These are phyloP conservation scores for Byssochlamys sp. DNA, from an alignment of 2,329 filamentous ascomycete species.

Conservation along the genomic window DNA sequence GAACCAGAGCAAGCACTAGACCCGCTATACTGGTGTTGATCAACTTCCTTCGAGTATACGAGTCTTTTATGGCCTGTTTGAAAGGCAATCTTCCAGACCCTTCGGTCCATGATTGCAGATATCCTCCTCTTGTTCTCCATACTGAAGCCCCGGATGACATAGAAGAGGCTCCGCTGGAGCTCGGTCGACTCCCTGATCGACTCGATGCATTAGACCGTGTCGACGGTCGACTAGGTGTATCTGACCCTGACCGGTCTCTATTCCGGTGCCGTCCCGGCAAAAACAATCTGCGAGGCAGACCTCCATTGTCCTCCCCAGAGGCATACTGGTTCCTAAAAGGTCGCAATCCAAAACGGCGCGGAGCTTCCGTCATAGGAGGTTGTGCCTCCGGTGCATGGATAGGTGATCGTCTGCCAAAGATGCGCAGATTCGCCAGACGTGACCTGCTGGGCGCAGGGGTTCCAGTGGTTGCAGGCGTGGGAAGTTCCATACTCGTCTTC, in stretches of 20 bases:
- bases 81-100: slow-evolving; percentile 27
- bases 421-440: not conserved
- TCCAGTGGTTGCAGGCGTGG: not conserved
- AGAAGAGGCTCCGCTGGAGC: slow-evolving; percentile 2
- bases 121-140: slow-evolving; percentile 7
- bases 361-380: not conserved
- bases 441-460: not conserved
- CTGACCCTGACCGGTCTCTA: not conserved
- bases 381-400: not conserved
- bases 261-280: not conserved
- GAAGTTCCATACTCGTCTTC: slow-evolving; percentile 3
- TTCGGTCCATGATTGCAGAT: not conserved
- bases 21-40: slow-evolving; percentile 47
- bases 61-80: slow-evolving; percentile 38
- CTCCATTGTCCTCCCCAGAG: not conserved
- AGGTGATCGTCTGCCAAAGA: not conserved
- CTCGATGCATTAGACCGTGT: not conserved
- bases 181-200: not conserved
- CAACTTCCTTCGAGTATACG: slow-evolving; percentile 44
- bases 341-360: not conserved
- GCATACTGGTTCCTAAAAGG: not conserved
- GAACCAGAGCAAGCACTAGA: not conserved
- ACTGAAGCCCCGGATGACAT: slow-evolving; percentile 9
- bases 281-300: not conserved
- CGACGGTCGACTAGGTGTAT: not conserved